Base-by-base conservation (phyloP, 805 yeast genomes). In the Pichia pseudocactophila region DNA sequence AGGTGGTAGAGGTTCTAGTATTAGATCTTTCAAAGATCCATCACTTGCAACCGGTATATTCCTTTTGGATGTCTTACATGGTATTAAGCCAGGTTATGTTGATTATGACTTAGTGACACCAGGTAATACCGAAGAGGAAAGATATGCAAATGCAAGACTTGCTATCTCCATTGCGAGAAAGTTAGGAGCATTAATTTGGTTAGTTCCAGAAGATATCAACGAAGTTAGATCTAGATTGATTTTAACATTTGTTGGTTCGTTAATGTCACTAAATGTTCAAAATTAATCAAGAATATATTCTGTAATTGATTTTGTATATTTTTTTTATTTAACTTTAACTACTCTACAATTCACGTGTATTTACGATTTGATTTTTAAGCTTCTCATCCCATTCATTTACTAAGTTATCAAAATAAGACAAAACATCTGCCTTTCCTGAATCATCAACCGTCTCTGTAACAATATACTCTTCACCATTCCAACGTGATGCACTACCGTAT, bases 111-210 rank as follows among this genome's bases (percentile, higher is more conserved):
- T 92, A 54, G 97, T 92, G 5, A 73, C 81, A 42, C 75, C 80
- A 39, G 95, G 95, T 34, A 62, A 65, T 34, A 78, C 83, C 30
- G 92, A 82, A 15, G 96, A 87, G 47, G 96, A 90, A 50, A 76
- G 73, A 58, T 87, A 87, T 59, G 95, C 95, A 33, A 92, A 92
- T 61, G 98, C 97, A 17, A 83, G 86, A 69, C 75, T 92, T 61
- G 98, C 98, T 17, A 92, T 92, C 60, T 92, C 97, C 2, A 92
- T 92, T 57, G 98, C 98, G 30, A 83, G 98, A 74, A 92, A 92
- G 65, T 69, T 92, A 53, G 98, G 98, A 48, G 98, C 96, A 33
- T 77, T 92, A 61, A 92, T 92, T 57, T 92, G 97, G 97, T 74
- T 92, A 53, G 96, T 92, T n/a, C 98, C 98, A n/a, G 98, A 92